Percentiles rank a stretch among this genome's conserved stretches.
These are phyloP conservation scores for Ashbya aceris DNA, from an alignment of 1,139 yeast genomes.

Conservation along the genomic window DNA sequence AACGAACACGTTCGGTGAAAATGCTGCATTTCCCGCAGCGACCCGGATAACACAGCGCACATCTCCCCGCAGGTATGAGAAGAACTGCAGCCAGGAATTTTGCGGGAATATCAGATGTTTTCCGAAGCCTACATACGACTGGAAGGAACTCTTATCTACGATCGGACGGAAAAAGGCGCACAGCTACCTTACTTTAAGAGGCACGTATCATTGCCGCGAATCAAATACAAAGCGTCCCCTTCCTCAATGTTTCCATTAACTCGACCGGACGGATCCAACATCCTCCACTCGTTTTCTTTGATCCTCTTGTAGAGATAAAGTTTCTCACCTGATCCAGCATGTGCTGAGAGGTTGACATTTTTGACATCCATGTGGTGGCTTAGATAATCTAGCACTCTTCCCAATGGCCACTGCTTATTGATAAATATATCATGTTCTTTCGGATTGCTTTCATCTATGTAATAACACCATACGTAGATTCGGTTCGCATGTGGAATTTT, in stretches of 20 bases:
- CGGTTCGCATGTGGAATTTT: slow-evolving; percentile 48
- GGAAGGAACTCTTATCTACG: too few relatives aligned
- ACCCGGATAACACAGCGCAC: too few relatives aligned
- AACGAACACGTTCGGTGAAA: too few relatives aligned
- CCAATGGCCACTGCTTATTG: slow-evolving; percentile 54
- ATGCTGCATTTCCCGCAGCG: too few relatives aligned
- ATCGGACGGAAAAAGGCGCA: too few relatives aligned
- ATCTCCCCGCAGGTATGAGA: too few relatives aligned
- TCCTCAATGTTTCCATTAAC: slow-evolving; percentile 38
- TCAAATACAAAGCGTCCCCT: slow-evolving; percentile 47
- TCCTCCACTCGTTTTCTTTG: slow-evolving; percentile 27
- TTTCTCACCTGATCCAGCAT: slow-evolving; percentile 28
- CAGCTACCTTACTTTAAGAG: not conserved
- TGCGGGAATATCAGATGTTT: too few relatives aligned
- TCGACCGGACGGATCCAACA: slow-evolving; percentile 33
- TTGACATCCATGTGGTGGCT: slow-evolving; percentile 45
- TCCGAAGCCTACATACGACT: too few relatives aligned
- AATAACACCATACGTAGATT: slow-evolving; percentile 52
- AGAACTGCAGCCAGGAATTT: too few relatives aligned
- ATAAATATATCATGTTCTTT: slow-evolving; percentile 26
- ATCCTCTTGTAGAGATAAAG: slow-evolving; percentile 23
- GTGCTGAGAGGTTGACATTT: slow-evolving; percentile 42
- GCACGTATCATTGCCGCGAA: slow-evolving; percentile 37
- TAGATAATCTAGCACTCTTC: slow-evolving; percentile 64
- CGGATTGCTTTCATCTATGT: slow-evolving; percentile 32